Conservation (phyloP, 306 rosid species). For the Styphnolobium japonicum region DNA sequence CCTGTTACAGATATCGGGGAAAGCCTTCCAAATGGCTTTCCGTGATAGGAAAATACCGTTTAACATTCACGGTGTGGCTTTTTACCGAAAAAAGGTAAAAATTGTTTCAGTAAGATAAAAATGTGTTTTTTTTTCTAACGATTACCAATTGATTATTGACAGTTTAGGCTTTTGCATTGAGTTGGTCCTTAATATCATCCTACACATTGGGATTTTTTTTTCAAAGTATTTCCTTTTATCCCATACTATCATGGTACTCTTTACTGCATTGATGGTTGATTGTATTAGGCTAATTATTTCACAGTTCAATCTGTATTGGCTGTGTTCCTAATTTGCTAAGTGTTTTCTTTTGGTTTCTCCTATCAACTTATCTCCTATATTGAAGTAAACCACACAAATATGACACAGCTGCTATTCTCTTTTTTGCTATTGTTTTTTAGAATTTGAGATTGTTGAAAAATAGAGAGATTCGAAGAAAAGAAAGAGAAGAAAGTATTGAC, state of each 20-base stretch:
- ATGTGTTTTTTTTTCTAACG: not conserved
- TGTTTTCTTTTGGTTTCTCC: not conserved
- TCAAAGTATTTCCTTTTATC: not conserved
- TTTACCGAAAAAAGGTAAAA: constrained; percentile 85
- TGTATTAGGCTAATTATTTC: not conserved
- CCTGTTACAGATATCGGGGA: constrained; percentile 68
- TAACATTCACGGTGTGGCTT: constrained; percentile 87
- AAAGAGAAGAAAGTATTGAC: not conserved
- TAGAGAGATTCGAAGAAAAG: not conserved
- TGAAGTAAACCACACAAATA: not conserved
- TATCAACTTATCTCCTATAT: not conserved
- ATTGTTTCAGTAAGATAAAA: not conserved
- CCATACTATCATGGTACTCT: not conserved
- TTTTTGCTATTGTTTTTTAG: not conserved
- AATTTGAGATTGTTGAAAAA: not conserved
- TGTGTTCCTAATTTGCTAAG: not conserved
- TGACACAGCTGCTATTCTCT: not conserved
- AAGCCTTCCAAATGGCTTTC: constrained; percentile 82
- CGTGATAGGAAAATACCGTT: constrained; percentile 94
- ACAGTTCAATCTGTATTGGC: not conserved
- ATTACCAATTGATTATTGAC: not conserved
- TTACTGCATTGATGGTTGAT: not conserved
- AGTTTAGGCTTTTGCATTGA: not conserved
- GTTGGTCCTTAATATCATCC: not conserved
- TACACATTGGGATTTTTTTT: not conserved